Evolutionary conservation across 805 yeast genomes (phyloP).

Genomic region (Starmerella stigmatis): DNA sequence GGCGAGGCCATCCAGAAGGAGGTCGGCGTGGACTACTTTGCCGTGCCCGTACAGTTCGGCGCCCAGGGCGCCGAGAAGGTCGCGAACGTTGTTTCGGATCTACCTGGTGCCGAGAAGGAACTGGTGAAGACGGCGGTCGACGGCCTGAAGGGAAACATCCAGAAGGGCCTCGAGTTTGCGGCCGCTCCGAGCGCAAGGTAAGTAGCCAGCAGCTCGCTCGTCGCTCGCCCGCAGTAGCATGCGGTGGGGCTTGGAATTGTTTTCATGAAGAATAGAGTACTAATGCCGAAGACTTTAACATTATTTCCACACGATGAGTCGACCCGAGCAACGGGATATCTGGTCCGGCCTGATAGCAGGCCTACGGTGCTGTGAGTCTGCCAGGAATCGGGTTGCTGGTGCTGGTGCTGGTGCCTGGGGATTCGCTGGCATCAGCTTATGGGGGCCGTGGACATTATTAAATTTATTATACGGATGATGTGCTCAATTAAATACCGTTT

Average conservation of each 20-base stretch:
- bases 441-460: no score
- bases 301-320: no score
- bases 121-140: constrained; percentile 75
- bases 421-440: no score
- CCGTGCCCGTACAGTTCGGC: constrained; percentile 63
- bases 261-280: constrained; percentile 4
- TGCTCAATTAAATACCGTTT: no score
- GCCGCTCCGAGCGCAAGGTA: constrained; percentile 21
- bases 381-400: no score
- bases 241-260: background rate
- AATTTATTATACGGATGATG: no score
- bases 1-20: constrained; percentile 57
- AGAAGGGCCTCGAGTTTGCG: constrained; percentile 86
- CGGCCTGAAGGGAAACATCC: constrained; percentile 80
- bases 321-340: no score
- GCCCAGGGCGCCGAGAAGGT: constrained; percentile 59
- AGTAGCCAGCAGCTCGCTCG: no score
- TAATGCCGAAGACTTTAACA: constrained; percentile 6
- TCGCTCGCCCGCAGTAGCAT: no score
- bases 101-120: constrained; percentile 71
- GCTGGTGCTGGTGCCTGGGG: no score
- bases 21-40: constrained; percentile 68
- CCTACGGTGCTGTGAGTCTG: no score
- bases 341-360: no score
- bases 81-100: constrained; percentile 53